Evolutionary conservation across 257 asterid species (phyloP).

Genomic region (Gynochthodes officinalis): DNA sequence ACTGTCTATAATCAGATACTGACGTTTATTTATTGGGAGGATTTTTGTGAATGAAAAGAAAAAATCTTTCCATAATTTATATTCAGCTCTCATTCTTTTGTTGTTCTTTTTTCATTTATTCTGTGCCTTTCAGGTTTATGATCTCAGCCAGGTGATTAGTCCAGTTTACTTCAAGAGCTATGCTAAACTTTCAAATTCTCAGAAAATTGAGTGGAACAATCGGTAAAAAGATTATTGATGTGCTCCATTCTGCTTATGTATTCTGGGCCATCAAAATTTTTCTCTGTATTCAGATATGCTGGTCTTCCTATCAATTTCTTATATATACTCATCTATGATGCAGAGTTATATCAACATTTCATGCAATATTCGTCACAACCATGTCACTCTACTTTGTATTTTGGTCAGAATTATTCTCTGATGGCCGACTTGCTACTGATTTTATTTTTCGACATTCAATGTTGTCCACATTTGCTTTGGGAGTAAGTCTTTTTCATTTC

Average conservation of each 20-base stretch:
- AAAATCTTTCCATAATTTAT: not conserved
- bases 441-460: constrained; percentile 51
- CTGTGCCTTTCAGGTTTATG: constrained; percentile 55
- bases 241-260: constrained; percentile 7
- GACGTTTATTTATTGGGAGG: not conserved
- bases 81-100: not conserved
- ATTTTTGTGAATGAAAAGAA: not conserved
- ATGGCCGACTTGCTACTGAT: constrained; percentile 33
- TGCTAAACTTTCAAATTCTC: constrained; percentile 43
- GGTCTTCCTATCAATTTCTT: constrained; percentile 11
- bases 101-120: not conserved
- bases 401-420: constrained; percentile 58
- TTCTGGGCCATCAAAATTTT: not conserved
- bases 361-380: constrained; percentile 53
- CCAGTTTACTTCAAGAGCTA: constrained; percentile 58
- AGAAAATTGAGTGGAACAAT: constrained; percentile 78
- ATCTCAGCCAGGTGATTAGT: constrained; percentile 50
- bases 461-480: constrained; percentile 55
- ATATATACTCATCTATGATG: constrained; percentile 18
- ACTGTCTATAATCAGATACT: not conserved
- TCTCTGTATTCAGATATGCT: not conserved
- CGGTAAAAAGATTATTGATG: constrained; percentile 48
- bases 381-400: constrained; percentile 56
- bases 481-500: constrained; percentile 44
- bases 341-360: constrained; percentile 74